Evolutionary conservation across 1,139 yeast species (phyloP).

Genomic region (Candida mesenterica): DNA sequence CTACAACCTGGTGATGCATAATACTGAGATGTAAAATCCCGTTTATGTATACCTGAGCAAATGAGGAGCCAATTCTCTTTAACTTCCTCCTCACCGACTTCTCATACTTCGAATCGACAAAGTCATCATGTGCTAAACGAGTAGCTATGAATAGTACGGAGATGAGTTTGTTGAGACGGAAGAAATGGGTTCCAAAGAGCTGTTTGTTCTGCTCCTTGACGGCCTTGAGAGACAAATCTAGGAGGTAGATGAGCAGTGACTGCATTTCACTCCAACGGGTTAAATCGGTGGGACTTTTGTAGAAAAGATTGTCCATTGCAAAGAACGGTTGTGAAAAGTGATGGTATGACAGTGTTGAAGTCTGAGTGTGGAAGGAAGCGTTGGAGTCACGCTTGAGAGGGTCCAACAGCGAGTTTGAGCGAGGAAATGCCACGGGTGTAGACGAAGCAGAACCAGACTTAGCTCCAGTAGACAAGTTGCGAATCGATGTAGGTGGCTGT

Average conservation of each 20-base stretch:
- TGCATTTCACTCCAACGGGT: conserved; percentile 56
- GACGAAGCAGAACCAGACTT: background rate
- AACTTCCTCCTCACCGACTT: conserved; percentile 46
- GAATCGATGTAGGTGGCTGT: background rate
- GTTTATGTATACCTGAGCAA: conserved; percentile 60
- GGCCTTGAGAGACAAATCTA: conserved; percentile 48
- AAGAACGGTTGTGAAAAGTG: conserved; percentile 45
- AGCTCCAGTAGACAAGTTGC: background rate
- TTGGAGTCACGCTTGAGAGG: conserved; percentile 41
- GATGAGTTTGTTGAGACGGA: conserved; percentile 48
- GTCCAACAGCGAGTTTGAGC: conserved; percentile 22
- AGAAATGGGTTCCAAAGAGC: conserved; percentile 51
- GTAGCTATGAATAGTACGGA: conserved; percentile 50
- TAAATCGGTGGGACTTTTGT: conserved; percentile 56
- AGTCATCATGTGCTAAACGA: conserved; percentile 51
- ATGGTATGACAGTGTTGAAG: conserved; percentile 35
- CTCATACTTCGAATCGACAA: conserved; percentile 44
- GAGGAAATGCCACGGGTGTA: conserved; percentile 1
- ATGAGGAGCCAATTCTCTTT: conserved; percentile 49
- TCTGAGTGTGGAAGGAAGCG: conserved; percentile 32
- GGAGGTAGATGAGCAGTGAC: conserved; percentile 43
- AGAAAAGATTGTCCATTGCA: conserved; percentile 46
- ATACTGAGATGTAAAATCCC: conserved; percentile 53
- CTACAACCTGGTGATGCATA: conserved; percentile 26
- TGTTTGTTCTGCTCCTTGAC: conserved; percentile 49